Conservation (phyloP, 2,329 filamentous ascomycete genomes). For the Monosporascus sp. region DNA sequence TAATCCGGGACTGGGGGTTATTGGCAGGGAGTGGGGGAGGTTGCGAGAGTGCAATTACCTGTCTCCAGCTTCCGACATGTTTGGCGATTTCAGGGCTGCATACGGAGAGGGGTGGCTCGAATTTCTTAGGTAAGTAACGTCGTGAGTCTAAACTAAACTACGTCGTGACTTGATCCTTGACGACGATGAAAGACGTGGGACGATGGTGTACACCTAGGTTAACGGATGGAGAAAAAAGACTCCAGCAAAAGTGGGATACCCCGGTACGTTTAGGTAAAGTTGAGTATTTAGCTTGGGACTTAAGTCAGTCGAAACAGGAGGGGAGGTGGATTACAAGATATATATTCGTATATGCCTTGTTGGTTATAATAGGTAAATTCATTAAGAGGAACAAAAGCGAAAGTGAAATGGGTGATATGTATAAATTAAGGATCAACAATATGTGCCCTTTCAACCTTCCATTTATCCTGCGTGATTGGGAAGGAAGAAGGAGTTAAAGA, state of each 20-base stretch:
- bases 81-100: constrained; percentile 16
- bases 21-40: constrained; percentile 1
- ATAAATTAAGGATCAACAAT: neutral
- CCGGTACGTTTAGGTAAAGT: no score
- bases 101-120: neutral
- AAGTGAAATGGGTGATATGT: neutral
- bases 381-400: no score
- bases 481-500: neutral
- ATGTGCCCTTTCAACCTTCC: neutral
- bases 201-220: no score
- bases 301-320: no score
- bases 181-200: no score
- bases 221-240: no score
- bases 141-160: neutral
- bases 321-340: no score
- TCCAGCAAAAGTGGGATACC: no score
- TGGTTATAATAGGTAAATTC: neutral
- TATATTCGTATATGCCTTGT: neutral
- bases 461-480: no score
- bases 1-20: no score
- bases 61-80: constrained; percentile 32
- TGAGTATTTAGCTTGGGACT: no score
- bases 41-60: constrained; percentile 23
- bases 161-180: no score
- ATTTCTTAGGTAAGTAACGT: neutral